phyloP scores from a whole-genome alignment of 2,329 filamentous ascomycete species.

The Paracamarosporium sp. region DNA sequence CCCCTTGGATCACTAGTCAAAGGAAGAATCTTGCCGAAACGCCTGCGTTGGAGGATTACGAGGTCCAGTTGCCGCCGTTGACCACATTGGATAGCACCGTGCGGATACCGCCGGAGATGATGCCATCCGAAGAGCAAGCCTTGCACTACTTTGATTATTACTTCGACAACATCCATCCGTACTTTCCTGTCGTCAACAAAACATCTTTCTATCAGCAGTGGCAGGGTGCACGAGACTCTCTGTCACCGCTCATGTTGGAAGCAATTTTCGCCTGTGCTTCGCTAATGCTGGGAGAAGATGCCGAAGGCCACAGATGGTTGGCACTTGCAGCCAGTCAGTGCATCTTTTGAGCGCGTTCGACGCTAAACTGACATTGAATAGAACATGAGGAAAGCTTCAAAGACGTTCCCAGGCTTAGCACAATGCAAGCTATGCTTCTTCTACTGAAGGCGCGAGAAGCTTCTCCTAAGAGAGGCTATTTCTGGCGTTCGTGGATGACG shows the following conservation, averaged over 20 bases:
- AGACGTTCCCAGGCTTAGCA: constrained; percentile 88
- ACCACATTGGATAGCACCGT: constrained; percentile 77
- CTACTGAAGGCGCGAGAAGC: constrained; percentile 90
- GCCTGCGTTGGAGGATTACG: constrained; percentile 74
- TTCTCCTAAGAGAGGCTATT: constrained; percentile 92
- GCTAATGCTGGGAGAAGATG: constrained; percentile 80
- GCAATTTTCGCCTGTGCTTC: constrained; percentile 90
- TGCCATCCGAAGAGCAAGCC: constrained; percentile 85
- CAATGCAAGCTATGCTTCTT: constrained; percentile 86
- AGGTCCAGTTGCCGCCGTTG: constrained; percentile 72
- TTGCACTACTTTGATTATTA: constrained; percentile 89
- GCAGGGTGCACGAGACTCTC: constrained; percentile 79
- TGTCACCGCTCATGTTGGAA: constrained; percentile 88
- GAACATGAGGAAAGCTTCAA: constrained; percentile 93
- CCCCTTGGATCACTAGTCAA: constrained; percentile 81
- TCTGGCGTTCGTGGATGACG: constrained; percentile 96
- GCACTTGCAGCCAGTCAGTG: constrained; percentile 81
- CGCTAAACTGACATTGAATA: constrained; percentile 47
- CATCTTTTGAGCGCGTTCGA: not conserved
- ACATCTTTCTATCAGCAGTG: constrained; percentile 86
- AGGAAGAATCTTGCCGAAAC: constrained; percentile 62
- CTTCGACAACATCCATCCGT: constrained; percentile 89
- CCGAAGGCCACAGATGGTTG: constrained; percentile 90
- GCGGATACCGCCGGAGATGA: constrained; percentile 88
- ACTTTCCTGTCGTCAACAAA: constrained; percentile 87